Percentiles rank a stretch among this genome's conserved stretches.
phyloP scores from a whole-genome alignment of 352 stramenopile genomes.

The Globisporangium apiculatum region DNA sequence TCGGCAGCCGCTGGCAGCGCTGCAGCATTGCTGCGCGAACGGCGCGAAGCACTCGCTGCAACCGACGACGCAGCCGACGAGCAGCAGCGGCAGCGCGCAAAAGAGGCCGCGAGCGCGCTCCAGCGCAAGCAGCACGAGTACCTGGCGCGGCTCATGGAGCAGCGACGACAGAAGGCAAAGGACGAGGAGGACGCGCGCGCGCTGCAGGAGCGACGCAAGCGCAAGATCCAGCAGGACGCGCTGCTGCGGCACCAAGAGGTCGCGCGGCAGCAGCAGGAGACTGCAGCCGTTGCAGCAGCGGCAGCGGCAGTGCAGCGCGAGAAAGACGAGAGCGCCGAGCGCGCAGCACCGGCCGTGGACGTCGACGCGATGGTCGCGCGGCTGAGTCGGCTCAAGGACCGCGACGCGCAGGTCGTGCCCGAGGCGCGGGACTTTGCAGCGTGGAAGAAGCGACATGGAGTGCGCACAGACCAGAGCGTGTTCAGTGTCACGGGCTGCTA shows the following conservation, averaged over 20 bases:
- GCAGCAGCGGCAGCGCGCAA: conserved; percentile 27
- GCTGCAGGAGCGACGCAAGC: conserved; percentile 45
- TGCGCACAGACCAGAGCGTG: conserved; percentile 72
- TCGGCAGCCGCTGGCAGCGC: background rate
- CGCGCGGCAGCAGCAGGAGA: conserved; percentile 32
- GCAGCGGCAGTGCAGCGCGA: conserved; percentile 17
- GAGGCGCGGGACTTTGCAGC: conserved; percentile 78
- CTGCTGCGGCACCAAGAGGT: conserved; percentile 49
- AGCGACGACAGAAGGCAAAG: conserved; percentile 60
- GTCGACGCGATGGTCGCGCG: conserved; percentile 69
- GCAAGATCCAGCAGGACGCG: conserved; percentile 46
- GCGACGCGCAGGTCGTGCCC: conserved; percentile 51
- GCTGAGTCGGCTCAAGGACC: conserved; percentile 69
- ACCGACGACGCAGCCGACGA: conserved; percentile 15
- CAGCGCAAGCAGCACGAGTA: conserved; percentile 69
- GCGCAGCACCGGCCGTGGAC: conserved; percentile 23
- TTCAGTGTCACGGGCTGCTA: conserved; percentile 92
- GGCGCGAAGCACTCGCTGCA: background rate
- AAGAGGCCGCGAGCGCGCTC: conserved; percentile 39
- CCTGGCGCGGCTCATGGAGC: conserved; percentile 43
- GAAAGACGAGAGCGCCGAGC: conserved; percentile 21
- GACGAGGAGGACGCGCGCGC: conserved; percentile 58
- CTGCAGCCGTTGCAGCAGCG: conserved; percentile 19
- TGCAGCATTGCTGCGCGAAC: background rate
- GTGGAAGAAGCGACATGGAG: conserved; percentile 87